Evolutionary conservation across 768 basidiomycete species (phyloP).

Genomic region (Russula emetica): DNA sequence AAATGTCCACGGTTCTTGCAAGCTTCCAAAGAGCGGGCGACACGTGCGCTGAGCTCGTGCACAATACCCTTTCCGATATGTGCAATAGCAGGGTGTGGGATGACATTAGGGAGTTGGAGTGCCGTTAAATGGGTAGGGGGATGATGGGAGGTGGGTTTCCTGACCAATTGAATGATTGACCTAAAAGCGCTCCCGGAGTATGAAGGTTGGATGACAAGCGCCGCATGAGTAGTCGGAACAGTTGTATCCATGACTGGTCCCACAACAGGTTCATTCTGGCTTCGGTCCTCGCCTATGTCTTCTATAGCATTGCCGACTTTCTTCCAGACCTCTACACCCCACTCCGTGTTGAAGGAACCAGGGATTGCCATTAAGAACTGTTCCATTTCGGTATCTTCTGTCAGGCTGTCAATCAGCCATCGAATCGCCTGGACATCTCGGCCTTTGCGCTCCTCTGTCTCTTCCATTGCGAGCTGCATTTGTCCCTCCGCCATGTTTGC

Average conservation of each 20-base stretch:
- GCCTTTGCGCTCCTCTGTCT: neutral
- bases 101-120: neutral
- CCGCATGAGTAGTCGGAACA: too few species aligned
- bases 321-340: neutral
- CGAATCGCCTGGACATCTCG: neutral
- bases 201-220: too few species aligned
- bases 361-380: neutral
- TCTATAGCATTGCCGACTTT: neutral
- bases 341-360: neutral
- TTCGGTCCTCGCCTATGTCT: too few species aligned
- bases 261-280: too few species aligned
- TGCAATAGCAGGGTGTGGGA: neutral
- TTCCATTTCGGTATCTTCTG: neutral
- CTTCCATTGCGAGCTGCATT: neutral
- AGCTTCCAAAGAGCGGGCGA: neutral
- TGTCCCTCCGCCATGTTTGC: too few species aligned
- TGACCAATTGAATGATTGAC: too few species aligned
- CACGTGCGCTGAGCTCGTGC: neutral
- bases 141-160: neutral
- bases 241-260: too few species aligned
- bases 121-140: too few species aligned
- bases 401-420: neutral
- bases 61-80: too few species aligned
- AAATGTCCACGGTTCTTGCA: neutral
- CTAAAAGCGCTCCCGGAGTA: too few species aligned